Evolutionary conservation across 306 rosid species (phyloP).

Genomic region (Cucurbita ficifolia): DNA sequence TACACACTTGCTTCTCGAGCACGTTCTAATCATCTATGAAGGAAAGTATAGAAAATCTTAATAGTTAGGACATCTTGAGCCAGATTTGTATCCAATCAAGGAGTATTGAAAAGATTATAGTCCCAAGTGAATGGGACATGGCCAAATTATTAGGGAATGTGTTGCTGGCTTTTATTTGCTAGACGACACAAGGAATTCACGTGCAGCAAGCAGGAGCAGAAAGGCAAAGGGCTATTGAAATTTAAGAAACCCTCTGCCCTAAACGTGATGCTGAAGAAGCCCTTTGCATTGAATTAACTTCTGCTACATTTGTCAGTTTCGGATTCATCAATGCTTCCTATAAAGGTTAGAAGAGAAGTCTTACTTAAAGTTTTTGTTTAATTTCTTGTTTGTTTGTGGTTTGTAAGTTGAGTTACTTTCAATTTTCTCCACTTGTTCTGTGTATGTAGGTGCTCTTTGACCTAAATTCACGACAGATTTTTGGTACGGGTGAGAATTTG

Average conservation of each 20-base stretch:
- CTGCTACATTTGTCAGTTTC: background rate
- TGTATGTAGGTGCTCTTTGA: background rate
- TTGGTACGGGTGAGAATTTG: background rate
- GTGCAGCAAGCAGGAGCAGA: background rate
- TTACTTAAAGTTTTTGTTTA: background rate
- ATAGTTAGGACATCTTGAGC: background rate
- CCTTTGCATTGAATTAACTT: slow-evolving; percentile 1
- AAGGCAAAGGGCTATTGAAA: background rate
- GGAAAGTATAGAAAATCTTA: background rate
- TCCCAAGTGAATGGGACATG: background rate
- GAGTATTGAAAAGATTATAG: background rate
- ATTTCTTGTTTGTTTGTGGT: background rate
- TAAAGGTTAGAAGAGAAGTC: background rate
- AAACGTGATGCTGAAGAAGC: slow-evolving; percentile 2
- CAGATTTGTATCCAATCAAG: background rate
- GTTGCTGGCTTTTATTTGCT: background rate
- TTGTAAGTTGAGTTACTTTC: background rate
- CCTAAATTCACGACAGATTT: background rate
- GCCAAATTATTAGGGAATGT: background rate
- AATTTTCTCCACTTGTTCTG: background rate
- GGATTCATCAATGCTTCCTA: background rate
- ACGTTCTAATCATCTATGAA: background rate
- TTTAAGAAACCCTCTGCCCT: slow-evolving; percentile 2
- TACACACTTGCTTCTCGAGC: background rate
- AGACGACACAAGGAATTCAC: slow-evolving; percentile 5